A percentile compares a stretch with the other conserved stretches of the same genome.
These are phyloP conservation scores for Sclerotiophoma versabilis DNA, from an alignment of 2,329 filamentous ascomycete genomes.

Conservation along the genomic window DNA sequence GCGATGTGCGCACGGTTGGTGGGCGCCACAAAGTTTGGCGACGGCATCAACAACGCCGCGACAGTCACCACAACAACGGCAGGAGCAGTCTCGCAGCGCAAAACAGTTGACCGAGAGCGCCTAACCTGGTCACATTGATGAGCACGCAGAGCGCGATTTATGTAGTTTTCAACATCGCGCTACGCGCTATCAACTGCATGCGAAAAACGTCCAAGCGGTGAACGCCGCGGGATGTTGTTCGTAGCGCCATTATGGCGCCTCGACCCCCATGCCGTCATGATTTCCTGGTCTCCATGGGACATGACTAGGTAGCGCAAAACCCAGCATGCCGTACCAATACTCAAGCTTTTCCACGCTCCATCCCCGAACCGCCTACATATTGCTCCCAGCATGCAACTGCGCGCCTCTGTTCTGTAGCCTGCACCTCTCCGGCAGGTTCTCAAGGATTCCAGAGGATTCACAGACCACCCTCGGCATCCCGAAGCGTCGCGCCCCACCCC, in stretches of 20 bases:
- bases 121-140: not conserved
- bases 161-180: not conserved
- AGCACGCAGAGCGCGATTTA: constrained; percentile 1
- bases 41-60: constrained; percentile 8
- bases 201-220: constrained; percentile 12
- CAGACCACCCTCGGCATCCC: constrained; percentile 3
- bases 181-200: constrained; percentile 8
- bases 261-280: constrained; percentile 21
- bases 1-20: constrained; percentile 4
- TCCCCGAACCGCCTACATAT: constrained; percentile 18
- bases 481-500: constrained; percentile 8
- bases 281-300: constrained; percentile 14
- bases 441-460: constrained; percentile 1
- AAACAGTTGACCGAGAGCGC: not conserved
- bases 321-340: constrained; percentile 20
- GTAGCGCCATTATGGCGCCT: constrained; percentile 3
- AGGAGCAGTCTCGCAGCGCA: not conserved
- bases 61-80: constrained; percentile 7
- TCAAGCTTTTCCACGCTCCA: constrained; percentile 22
- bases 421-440: constrained; percentile 14
- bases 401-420: constrained; percentile 14
- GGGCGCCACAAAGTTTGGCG: constrained; percentile 16
- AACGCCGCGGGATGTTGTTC: constrained; percentile 14
- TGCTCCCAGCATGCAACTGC: constrained; percentile 18
- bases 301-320: constrained; percentile 14